Evolutionary conservation across 2,329 filamentous ascomycete genomes (phyloP), one percentile per base, ranked within the genome.

Genomic region (Harringtonia aguacate): DNA sequence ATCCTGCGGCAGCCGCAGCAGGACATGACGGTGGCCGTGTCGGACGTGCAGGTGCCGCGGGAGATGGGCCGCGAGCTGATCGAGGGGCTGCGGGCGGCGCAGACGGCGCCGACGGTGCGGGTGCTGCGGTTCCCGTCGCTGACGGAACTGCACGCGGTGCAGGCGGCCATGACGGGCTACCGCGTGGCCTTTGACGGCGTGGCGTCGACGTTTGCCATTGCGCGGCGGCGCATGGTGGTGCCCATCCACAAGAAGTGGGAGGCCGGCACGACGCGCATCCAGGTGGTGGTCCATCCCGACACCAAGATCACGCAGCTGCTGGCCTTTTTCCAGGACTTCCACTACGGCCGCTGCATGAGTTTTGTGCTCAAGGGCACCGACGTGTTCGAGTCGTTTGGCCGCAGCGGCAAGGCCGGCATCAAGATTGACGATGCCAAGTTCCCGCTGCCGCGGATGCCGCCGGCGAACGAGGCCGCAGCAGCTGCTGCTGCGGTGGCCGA

Each of bases 191-290:
- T 81, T 52, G 84, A 87, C 57, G 78, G 79, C 8, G 63, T 85
- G 42, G 86, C 86, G 7, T 69, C 74, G 8, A 79, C 78, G 0
- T 86, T 95, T 60, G 80, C 83, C 46, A 94, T 95, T 51, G 81
- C 88, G 2, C 79, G 88, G 27, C 79, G 86, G 39, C 77, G 86
- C 52, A 92, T 89, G 82, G 86, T 95, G 13, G 86, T 94, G 15
- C 86, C 86, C 0, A 90, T 95, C 52, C 85, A 94, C 66, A 94
- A 95, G 65, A 92, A 92, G 61, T 94, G 86, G 86, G 87, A 94
- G 57, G 85, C 88, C 3, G 78, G 73, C n/a, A 74, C 73, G 31
- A 86, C 86, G 9, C 79, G 89, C 30, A 69, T 95, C 8, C 88
- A 95, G 58, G 71, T 95, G 31, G 78, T 95, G 30, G 72, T 79